Base-by-base conservation (phyloP, 2,329 filamentous ascomycete species). In the Colletotrichum phormii region DNA sequence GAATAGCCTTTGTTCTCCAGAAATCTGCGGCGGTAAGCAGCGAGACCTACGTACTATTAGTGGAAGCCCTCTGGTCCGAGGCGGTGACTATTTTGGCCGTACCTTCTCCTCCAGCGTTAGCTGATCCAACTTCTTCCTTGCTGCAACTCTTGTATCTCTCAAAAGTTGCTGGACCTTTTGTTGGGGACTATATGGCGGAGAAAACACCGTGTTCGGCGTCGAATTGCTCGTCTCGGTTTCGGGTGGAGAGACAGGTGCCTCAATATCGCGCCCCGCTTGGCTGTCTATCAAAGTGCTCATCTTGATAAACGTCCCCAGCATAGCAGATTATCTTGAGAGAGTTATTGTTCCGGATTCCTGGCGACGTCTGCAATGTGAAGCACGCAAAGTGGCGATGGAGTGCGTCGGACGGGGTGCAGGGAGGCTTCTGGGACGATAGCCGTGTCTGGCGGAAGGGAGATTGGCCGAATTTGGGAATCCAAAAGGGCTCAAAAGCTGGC, bases 1-100 rank as follows among this genome's bases (percentile, higher is more conserved):
- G 87, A 64, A 94, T 88, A 0, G 90, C 81, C 71, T 88, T 89
- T 3, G 91, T 93, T 75, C 92, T 89, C 92, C 92, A 94, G 78
- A 93, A 93, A 78, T 94, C 91, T 26, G 88, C 88, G 12, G 89
- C 90, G 22, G 89, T 88, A 26, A 91, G 83, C 1, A 91, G 81
- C 3, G 89, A 90, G 53, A 91, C 84, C 88, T 91, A 73, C 65
- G 11, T 15, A 7, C 29, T 13, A 7, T 60, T 24, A 49, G 51
- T 12, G 37, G 12, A 26, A 54, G 46, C 31, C 11, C 31, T 24
- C 42, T 53, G n/a, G 46, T 12, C 24, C 5, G 1, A 22, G 8
- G 18, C 9, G n/a, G 46, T 37, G 11, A 24, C 7, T 24, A 29
- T 24, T 51, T 11, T 64, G 13, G 49, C 7, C 76, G 75, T 74